Conservation (phyloP, 139 green algal species). For the Chlamydomonas schloesseri region DNA sequence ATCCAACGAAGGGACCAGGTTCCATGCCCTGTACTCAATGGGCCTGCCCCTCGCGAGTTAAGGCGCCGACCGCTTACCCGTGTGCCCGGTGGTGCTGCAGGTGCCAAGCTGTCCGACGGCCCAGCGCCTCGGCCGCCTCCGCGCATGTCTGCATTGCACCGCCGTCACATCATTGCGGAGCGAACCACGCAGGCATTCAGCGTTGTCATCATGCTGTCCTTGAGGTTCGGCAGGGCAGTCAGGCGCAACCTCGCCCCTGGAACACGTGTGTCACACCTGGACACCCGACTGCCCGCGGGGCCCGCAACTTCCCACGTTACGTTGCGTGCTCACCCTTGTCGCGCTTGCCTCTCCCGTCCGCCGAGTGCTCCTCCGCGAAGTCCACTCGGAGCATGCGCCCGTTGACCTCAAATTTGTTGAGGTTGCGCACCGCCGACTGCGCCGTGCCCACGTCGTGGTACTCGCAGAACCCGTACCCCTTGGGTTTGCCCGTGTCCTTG, state of each 20-base stretch:
- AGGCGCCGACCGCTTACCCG: constrained; percentile 1
- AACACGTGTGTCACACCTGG: too few species aligned
- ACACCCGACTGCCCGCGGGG: too few species aligned
- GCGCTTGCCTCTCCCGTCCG: constrained; percentile 1
- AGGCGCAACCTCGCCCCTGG: too few species aligned
- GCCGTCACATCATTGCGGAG: too few species aligned
- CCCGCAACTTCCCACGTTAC: too few species aligned
- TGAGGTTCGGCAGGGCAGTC: too few species aligned
- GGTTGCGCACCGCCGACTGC: constrained; percentile 88
- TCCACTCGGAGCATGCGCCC: constrained; percentile 77
- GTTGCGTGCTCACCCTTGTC: constrained; percentile 3
- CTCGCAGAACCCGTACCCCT: constrained; percentile 97
- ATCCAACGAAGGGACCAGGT: too few species aligned
- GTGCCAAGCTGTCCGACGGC: not conserved
- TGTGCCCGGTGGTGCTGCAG: constrained; percentile 10
- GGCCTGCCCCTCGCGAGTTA: too few species aligned
- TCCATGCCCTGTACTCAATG: too few species aligned
- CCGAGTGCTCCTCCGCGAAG: constrained; percentile 69
- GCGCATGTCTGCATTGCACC: not conserved
- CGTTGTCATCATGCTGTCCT: too few species aligned
- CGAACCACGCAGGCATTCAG: too few species aligned
- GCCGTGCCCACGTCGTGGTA: constrained; percentile 92
- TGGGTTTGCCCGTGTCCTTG: constrained; percentile 92
- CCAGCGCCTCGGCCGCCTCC: not conserved
- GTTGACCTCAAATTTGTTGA: constrained; percentile 75